Percentiles rank a stretch among this genome's conserved stretches.
Evolutionary conservation across 768 basidiomycete species (phyloP).

Genomic region (Serendipita vermifera): DNA sequence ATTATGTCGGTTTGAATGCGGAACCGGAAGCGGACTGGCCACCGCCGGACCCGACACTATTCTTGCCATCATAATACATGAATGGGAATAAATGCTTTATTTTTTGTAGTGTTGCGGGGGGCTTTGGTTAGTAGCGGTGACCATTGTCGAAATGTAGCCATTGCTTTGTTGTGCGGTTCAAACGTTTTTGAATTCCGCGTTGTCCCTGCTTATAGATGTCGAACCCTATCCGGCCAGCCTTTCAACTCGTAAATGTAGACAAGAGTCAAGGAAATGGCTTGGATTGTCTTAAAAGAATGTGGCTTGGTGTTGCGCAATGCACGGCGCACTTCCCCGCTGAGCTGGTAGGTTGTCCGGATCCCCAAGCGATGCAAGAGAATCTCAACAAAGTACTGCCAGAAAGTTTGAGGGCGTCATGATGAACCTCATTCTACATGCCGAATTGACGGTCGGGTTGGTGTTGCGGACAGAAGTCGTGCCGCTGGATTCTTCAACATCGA

Average conservation of each 20-base stretch:
- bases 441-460: slow-evolving; percentile 86
- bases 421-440: slow-evolving; percentile 75
- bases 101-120: too few species aligned
- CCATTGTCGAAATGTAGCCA: too few species aligned
- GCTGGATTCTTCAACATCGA: slow-evolving; percentile 30
- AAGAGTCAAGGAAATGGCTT: too few species aligned
- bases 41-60: slow-evolving; percentile 5
- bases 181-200: too few species aligned
- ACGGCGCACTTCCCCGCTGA: slow-evolving; percentile 31
- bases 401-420: slow-evolving; percentile 64
- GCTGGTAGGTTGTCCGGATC: slow-evolving; percentile 31
- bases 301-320: too few species aligned
- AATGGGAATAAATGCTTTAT: too few species aligned
- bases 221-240: too few species aligned
- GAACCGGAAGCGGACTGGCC: slow-evolving; percentile 5
- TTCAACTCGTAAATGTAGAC: too few species aligned
- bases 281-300: too few species aligned
- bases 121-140: too few species aligned
- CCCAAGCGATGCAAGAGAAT: neutral
- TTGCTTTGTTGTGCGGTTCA: too few species aligned
- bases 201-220: too few species aligned
- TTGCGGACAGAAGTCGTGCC: slow-evolving; percentile 60
- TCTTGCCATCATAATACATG: neutral
- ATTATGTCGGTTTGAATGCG: neutral
- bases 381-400: neutral